phyloP scores from a whole-genome alignment of 495 filamentous ascomycete genomes.

The Pyrenopolyporus hunteri region DNA sequence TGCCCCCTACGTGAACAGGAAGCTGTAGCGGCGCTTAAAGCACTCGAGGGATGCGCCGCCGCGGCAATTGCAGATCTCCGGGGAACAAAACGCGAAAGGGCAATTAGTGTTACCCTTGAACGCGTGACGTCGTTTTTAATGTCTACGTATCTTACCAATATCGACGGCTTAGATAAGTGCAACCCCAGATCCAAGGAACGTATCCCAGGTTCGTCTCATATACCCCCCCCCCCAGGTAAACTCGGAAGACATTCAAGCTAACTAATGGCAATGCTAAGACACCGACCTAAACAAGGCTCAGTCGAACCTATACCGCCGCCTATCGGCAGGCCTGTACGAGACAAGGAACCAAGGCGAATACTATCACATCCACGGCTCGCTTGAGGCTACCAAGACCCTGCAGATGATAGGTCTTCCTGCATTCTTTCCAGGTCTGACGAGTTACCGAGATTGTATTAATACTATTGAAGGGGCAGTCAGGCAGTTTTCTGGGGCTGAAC shows the following conservation, averaged over 20 bases:
- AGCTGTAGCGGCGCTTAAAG: slow-evolving; percentile 69
- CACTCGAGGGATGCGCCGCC: slow-evolving; percentile 69
- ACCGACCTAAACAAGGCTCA: slow-evolving; percentile 74
- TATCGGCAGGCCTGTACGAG: slow-evolving; percentile 77
- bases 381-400: slow-evolving; percentile 71
- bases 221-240: not conserved
- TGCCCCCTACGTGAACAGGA: slow-evolving; percentile 76
- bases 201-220: slow-evolving; percentile 61
- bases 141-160: slow-evolving; percentile 72
- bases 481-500: slow-evolving; percentile 64
- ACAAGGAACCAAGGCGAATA: slow-evolving; percentile 68
- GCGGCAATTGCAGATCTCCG: slow-evolving; percentile 67
- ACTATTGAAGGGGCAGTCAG: slow-evolving; percentile 70
- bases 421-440: slow-evolving; percentile 65
- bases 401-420: slow-evolving; percentile 74
- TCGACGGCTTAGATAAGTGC: slow-evolving; percentile 71
- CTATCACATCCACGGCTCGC: slow-evolving; percentile 80
- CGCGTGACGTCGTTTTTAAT: slow-evolving; percentile 70
- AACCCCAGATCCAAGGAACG: slow-evolving; percentile 64
- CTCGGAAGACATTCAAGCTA: slow-evolving; percentile 20
- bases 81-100: slow-evolving; percentile 38
- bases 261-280: slow-evolving; percentile 56
- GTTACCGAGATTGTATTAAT: slow-evolving; percentile 69
- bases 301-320: slow-evolving; percentile 70
- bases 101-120: slow-evolving; percentile 67